Evolutionary conservation across 192 early-diverging fungal species (phyloP).

Genomic region (Podila epigama): DNA sequence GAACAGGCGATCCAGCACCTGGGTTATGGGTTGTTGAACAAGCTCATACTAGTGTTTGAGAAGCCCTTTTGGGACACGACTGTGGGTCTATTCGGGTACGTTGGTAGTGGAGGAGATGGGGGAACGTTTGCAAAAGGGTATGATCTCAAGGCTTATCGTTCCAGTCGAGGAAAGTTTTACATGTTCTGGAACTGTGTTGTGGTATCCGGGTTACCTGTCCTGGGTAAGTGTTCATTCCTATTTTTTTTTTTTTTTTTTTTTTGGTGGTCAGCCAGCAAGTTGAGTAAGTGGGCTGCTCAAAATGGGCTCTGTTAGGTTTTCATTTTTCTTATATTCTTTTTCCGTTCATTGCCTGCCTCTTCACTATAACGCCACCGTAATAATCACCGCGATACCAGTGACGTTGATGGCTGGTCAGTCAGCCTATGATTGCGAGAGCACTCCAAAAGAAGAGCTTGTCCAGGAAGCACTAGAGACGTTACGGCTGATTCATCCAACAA

Average conservation of each 20-base stretch:
- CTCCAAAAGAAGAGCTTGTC: conserved; percentile 28
- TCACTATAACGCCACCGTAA: too few relatives aligned
- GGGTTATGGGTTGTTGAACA: conserved; percentile 42
- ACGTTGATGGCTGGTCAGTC: conserved; percentile 45
- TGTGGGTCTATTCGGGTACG: conserved; percentile 33
- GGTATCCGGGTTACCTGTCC: conserved; percentile 26
- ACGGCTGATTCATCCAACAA: conserved; percentile 16
- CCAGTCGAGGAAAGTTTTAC: conserved; percentile 43
- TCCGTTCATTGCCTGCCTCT: too few relatives aligned
- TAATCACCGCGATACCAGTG: conserved; percentile 5
- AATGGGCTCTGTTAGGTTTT: too few relatives aligned
- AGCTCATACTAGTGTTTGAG: conserved; percentile 39
- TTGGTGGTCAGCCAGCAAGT: too few relatives aligned
- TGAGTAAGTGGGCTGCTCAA: too few relatives aligned
- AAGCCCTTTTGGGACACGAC: conserved; percentile 32
- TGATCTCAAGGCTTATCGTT: conserved; percentile 26
- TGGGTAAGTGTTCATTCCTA: conserved; percentile 13
- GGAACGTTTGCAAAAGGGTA: neutral
- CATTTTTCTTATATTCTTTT: neutral
- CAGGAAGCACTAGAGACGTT: conserved; percentile 28
- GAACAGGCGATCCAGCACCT: conserved; percentile 28
- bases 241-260: too few relatives aligned
- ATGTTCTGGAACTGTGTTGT: conserved; percentile 45
- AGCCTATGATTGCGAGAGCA: conserved; percentile 35
- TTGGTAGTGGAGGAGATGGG: conserved; percentile 19